Base-by-base conservation (phyloP, 2,329 filamentous ascomycete genomes). In the Neofusicoccum sp. region DNA sequence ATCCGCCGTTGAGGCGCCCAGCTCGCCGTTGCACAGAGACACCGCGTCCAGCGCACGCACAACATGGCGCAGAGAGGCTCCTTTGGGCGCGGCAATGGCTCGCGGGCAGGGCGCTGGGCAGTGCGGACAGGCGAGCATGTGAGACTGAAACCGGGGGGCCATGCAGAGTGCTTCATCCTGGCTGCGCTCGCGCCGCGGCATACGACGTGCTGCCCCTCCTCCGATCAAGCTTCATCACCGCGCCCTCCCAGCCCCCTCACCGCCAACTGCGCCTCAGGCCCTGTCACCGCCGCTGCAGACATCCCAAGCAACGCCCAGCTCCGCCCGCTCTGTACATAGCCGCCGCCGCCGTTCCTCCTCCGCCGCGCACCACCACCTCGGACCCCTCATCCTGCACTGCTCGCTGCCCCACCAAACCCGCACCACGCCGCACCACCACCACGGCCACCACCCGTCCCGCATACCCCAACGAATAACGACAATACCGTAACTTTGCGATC, bases 121-220 rank as follows among this genome's bases (percentile, higher is more conserved):
- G 8, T 16, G n/a, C 30, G 26, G 16, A 28, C 51, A 56, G 33
- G 51, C 51, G 51, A 43, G 36, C 28, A 43, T 56, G 51, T 56
- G 51, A 56, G 51, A 43, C 51, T 56, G 51, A 56, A 56, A 56
- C 51, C 51, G 38, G 51, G 51, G 51, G 43, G 51, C 51, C 36
- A 56, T 56, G 51, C 51, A 33, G 20, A 14, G 38, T 56, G 51
- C 51, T 56, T 56, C 51, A 56, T 31, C 51, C 51, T 56, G 38
- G 51, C 51, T 36, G 51, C 51, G 51, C 49, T 41, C 34, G 48
- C 48, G 48, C 49, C 34, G 53, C 53, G 49, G 28, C 16, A 54
- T 20, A 54, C 34, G 36, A 26, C 30, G 30, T 24, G 38, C 40
- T 56, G 54, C 54, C 54, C 54, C 54, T 58, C 54, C 54, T 59